Evolutionary conservation across 495 filamentous ascomycete genomes (phyloP), one percentile per base, ranked within the genome.

Genomic region (Trichocladium antarcticum): DNA sequence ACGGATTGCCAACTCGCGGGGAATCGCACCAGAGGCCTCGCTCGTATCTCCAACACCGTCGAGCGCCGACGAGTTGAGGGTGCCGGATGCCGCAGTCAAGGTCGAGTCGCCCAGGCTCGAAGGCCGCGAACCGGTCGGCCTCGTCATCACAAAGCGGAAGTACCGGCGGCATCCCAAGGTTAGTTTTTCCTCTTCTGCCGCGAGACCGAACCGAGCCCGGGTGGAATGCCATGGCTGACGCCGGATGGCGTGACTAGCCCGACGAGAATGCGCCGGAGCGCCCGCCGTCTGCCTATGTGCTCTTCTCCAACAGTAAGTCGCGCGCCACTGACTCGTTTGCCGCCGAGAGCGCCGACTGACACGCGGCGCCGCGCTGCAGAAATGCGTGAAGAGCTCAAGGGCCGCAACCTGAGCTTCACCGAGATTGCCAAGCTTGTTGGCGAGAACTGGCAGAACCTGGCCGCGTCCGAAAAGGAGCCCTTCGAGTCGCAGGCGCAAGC

Each of bases 401-500:
- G 78, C 6, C 79, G 81, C 42, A 81, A 82, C 47, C 57, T 87
- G 39, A 82, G 80, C 7, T 89, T 89, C 61, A 85, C 85, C 8
- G 84, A 87, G 47, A 88, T 89, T 51, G 84, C 84, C 11, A 88
- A 89, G 60, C 71, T 84, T 5, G 85, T 89, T 3, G 84, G 84
- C 14, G 85, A 87, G 58, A 74, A 81, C 53, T 89, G 84, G 84
- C 85, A 88, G 57, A 76, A 75, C 37, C 66, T 89, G 5, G 66
- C 72, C 10, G 69, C 79, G 2, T 65, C 70, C 7, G 77, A 79
- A 44, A 84, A 84, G 57, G 84, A 87, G 57, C 73, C 74, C 6
- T 89, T 76, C 50, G 84, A 89, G 55, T 68, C 70, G 37, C 75
- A 84, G 58, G 84, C 85, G 27, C 73, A 75, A 44, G 53, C 73